Conservation (phyloP, 2,329 filamentous ascomycete genomes). For the Drechslera avenae region DNA sequence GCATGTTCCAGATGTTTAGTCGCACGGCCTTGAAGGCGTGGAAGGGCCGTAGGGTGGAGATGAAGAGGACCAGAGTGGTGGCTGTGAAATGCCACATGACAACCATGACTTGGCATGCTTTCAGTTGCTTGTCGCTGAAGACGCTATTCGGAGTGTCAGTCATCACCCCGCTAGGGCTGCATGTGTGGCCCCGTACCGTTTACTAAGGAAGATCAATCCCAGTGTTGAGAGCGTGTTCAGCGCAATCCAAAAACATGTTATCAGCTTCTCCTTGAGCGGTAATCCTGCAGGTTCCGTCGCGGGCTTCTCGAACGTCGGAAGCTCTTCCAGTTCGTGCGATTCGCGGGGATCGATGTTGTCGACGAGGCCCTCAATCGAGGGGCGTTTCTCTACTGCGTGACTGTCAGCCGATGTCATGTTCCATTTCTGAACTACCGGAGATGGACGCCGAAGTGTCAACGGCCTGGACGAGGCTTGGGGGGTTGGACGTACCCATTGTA, state of each 20-base stretch:
- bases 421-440: background rate
- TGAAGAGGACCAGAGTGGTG: conserved; percentile 51
- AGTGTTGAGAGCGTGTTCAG: conserved; percentile 54
- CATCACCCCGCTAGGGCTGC: background rate
- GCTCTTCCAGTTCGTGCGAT: conserved; percentile 41
- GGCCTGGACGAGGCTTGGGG: background rate
- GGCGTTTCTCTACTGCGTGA: conserved; percentile 43
- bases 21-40: conserved; percentile 53
- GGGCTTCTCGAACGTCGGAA: conserved; percentile 44
- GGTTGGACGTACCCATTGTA: conserved; percentile 35
- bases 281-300: conserved; percentile 29
- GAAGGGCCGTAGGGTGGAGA: conserved; percentile 51
- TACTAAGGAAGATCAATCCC: conserved; percentile 53
- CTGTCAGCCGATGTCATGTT: conserved; percentile 25
- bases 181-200: conserved; percentile 43
- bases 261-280: conserved; percentile 45
- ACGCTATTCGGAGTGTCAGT: conserved; percentile 46
- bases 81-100: conserved; percentile 57
- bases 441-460: conserved; percentile 2
- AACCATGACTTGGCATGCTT: conserved; percentile 53
- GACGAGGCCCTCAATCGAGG: conserved; percentile 47
- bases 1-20: conserved; percentile 52
- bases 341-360: conserved; percentile 46
- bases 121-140: conserved; percentile 52
- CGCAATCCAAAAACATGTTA: conserved; percentile 49